Base-by-base conservation (phyloP, 441 rosid genomes). In the Dalechampia spathulata region DNA sequence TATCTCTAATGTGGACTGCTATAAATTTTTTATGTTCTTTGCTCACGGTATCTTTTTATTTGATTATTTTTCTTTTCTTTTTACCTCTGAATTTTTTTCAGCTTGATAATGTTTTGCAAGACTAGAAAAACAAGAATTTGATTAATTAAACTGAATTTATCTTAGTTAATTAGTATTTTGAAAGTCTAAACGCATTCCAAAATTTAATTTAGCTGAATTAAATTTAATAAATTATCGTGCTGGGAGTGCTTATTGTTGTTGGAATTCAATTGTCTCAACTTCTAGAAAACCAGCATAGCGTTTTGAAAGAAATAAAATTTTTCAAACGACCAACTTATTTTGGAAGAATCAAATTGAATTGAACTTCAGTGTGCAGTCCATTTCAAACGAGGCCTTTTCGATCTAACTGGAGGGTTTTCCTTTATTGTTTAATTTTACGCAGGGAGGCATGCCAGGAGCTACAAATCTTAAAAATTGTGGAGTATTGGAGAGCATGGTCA, bases 401-500 rank as follows among this genome's bases (percentile, higher is more conserved):
- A 22, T 46, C 2, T 11, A 9, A 10, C 0, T 36, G 43, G 20
- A 43, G 15, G 30, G 13, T 39, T 42, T 13, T 4, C 21, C 4
- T 28, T 41, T 15, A 15, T 28, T 20, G 42, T 46, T 37, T 21
- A n/a, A 16, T 37, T 17, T 7, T 27, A 10, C 28, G 23, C 56
- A 91, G 96, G 98, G 96, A 68, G 98, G 98, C 52, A 76, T 86
- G 75, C 96, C 96, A 0, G 95, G 98, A 13, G 95, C 89, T 26
- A 57, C 83, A 26, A 82, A 78, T 57, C 84, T 91, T 37, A 82
- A 86, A 45, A 72, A 82, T 51, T 91, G 81, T 69, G 82, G 61
- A 43, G 65, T 64, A 8, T 55, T 91, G 54, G 96, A 88, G 73
- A 73, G 57, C 60, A 44, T 88, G 78, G 78, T 81, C 47, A 84